These are phyloP conservation scores for Backusella westeae DNA, from an alignment of 192 early-diverging fungal genomes.

Conservation along the genomic window DNA sequence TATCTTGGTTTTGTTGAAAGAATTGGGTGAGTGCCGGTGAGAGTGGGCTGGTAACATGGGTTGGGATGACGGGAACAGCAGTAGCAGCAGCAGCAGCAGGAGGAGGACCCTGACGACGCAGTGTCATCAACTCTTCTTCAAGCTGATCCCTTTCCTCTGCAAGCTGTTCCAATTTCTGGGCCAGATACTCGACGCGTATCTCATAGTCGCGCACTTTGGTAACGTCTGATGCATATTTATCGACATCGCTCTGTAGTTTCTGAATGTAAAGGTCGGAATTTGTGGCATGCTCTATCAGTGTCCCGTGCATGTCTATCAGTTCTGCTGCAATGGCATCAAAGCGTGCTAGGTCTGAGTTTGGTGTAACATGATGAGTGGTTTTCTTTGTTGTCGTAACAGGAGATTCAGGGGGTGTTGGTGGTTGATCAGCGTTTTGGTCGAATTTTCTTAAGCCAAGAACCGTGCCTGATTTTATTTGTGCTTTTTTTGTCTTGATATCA, in stretches of 20 bases:
- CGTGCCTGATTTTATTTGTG: background rate
- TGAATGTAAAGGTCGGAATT: background rate
- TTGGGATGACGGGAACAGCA: background rate
- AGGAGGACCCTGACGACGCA: background rate
- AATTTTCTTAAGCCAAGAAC: background rate
- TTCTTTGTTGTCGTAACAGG: background rate
- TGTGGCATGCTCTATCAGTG: background rate
- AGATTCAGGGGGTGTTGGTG: background rate
- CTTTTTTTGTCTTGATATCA: background rate
- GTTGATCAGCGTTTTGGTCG: background rate
- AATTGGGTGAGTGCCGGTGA: background rate
- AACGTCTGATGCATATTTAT: slow-evolving; percentile 7
- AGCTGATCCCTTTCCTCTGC: slow-evolving; percentile 20
- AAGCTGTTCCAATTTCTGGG: slow-evolving; percentile 27
- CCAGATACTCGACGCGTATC: slow-evolving; percentile 29
- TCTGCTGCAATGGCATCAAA: slow-evolving; percentile 11
- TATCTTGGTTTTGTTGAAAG: background rate
- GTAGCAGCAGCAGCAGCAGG: background rate
- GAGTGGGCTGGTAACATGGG: background rate
- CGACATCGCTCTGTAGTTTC: slow-evolving; percentile 17
- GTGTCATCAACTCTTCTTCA: slow-evolving; percentile 13
- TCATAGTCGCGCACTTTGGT: slow-evolving; percentile 29
- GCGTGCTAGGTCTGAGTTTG: slow-evolving; percentile 4
- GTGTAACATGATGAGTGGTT: background rate
- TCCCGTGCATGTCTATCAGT: slow-evolving; percentile 11